Evolutionary conservation across 345 rosid genomes (phyloP).

Genomic region (Luvunga scandens): DNA sequence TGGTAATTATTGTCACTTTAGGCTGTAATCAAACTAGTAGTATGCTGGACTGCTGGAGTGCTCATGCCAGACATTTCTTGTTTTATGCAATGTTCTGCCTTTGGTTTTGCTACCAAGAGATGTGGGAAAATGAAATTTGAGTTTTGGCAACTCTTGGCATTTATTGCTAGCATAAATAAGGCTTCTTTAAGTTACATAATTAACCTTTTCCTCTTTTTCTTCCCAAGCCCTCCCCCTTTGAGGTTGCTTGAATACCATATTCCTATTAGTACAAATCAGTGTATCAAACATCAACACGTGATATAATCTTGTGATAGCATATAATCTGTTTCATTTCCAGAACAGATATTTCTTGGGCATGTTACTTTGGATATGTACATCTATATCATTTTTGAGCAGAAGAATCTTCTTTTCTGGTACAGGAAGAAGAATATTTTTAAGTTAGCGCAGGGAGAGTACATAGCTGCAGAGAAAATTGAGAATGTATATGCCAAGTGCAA

Average conservation of each 20-base stretch:
- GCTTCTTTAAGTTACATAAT: not conserved
- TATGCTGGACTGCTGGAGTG: not conserved
- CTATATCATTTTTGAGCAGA: slow-evolving; percentile 1
- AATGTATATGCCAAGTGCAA: slow-evolving; percentile 91
- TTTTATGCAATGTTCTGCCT: not conserved
- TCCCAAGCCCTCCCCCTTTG: not conserved
- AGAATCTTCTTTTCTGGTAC: slow-evolving; percentile 17
- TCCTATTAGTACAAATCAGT: not conserved
- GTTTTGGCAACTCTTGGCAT: not conserved
- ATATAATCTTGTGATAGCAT: not conserved
- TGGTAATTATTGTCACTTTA: not conserved
- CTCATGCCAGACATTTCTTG: not conserved
- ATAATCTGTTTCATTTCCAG: not conserved
- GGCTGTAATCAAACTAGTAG: not conserved
- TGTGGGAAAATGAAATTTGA: not conserved
- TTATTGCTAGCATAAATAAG: not conserved
- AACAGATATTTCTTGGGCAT: not conserved
- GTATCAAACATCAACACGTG: not conserved
- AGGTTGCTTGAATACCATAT: not conserved
- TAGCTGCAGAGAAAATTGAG: slow-evolving; percentile 98
- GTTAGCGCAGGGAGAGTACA: slow-evolving; percentile 97
- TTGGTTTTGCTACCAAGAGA: not conserved
- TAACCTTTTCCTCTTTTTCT: not conserved
- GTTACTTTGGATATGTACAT: not conserved
- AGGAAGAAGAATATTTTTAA: slow-evolving; percentile 99